Base-by-base conservation (phyloP, 2,329 filamentous ascomycete genomes). In the Fusarium luffae region DNA sequence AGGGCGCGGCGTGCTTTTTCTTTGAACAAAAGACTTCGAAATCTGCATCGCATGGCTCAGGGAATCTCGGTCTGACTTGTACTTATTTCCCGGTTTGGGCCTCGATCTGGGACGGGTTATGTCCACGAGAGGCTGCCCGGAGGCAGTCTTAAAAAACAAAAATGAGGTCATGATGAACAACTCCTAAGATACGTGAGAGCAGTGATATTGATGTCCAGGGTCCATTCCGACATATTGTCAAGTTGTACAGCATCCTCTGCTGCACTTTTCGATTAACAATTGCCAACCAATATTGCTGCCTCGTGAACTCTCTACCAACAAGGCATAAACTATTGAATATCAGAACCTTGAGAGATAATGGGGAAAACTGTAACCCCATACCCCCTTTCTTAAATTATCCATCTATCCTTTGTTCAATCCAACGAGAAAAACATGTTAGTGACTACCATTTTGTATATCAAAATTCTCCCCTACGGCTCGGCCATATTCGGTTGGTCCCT, bases 31-130 rank as follows among this genome's bases (percentile, higher is more conserved):
- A 77, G 71, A 73, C 73, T 76, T 77, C 73, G 71, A 77, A 79
- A 77, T 73, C 74, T 76, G 78, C 78, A 80, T 80, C 76, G 78
- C 78, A 79, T 79, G 77, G 78, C 78, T 80, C 76, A 75, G 68
- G 76, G 71, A 76, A 78, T 79, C 75, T 75, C 76, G 75, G 77
- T 79, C 77, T 78, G 77, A 77, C 77, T 79, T 78, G 75, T 77
- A 78, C 74, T 78, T 79, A 73, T 78, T 77, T 77, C 74, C 76
- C 76, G 74, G 75, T 76, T 77, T 76, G 73, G 74, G 75, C 77
- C 77, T 79, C 75, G 76, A 75, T 78, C 77, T 76, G 76, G 76
- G 77, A 77, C 76, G 74, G 72, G 67, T 76, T 52, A 52, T 74
- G 73, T 78, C 75, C 73, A 73, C 65, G 67, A 75, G 75, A 71